Base-by-base conservation (phyloP, 306 rosid species). In the Corylus avellana region DNA sequence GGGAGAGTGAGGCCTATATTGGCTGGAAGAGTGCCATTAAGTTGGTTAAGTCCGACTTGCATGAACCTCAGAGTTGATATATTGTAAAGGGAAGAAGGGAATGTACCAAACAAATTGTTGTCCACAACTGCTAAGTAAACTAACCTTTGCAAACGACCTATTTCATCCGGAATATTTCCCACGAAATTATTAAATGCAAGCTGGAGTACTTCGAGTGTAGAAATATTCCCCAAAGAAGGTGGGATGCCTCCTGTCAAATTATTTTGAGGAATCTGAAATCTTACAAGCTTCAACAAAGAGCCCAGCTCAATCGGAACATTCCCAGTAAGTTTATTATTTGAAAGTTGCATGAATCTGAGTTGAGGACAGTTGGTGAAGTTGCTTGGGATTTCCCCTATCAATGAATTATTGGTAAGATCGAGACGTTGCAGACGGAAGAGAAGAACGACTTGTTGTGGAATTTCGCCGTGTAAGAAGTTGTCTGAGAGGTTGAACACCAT, bases 51-150 rank as follows among this genome's bases (percentile, higher is more conserved):
- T 0, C 18, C 0, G 10, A 13, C 0, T 49, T 53, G 13, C 3
- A 85, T 14, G 7, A 0, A 0, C 1, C 3, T 17, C 27, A 89
- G 54, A 66, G 80, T 78, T 63, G 92, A 89, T 68, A 81, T 78
- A 29, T 86, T 89, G 58, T 47, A 86, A 55, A 86, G 71, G 50
- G 81, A 73, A 20, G 39, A 70, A 54, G 88, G 86, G 68, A 84
- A 39, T 39, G 48, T 64, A 78, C 90, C 79, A 3, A 29, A 29
- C 2, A 29, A 29, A 9, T 80, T 42, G 46, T 78, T 86, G 8
- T 2, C 0, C 56, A 1, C 8, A 5, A 82, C 0, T 5, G 7
- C 0, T 1, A 85, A 44, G 0, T 17, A 1, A 32, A 1, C 1
- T 42, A 82, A 57, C 20, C 74, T 78, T 44, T 51, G 50, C 78